A percentile compares a stretch with the other conserved stretches of the same genome.
phyloP scores from a whole-genome alignment of 1,284 basidiomycete genomes.

The Sporisorium iseilematis-ciliati region DNA sequence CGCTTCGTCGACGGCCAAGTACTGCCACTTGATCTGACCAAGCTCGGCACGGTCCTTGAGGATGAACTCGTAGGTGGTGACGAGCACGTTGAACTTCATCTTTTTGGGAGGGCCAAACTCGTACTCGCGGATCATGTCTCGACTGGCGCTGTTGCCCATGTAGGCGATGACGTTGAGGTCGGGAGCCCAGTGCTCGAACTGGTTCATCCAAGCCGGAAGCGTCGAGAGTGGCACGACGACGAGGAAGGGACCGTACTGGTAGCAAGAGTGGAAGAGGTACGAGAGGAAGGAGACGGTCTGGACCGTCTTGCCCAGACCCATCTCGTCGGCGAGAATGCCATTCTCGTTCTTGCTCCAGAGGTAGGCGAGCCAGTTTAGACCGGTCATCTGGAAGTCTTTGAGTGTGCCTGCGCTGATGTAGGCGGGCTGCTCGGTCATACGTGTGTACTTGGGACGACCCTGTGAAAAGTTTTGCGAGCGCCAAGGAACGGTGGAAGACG shows the following conservation, averaged over 20 bases:
- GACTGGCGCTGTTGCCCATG: slow-evolving; percentile 91
- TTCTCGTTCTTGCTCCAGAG: slow-evolving; percentile 95
- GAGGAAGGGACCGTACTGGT: slow-evolving; percentile 92
- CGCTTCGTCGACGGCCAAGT: slow-evolving; percentile 99
- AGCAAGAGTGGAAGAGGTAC: slow-evolving; percentile 93
- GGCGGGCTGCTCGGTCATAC: slow-evolving; percentile 89
- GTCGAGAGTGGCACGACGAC: slow-evolving; percentile 98
- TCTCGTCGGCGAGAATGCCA: slow-evolving; percentile 97
- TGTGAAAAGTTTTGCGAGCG: slow-evolving; percentile 82
- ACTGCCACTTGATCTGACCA: slow-evolving; percentile 94
- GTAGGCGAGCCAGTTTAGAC: slow-evolving; percentile 97
- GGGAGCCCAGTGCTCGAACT: slow-evolving; percentile 98
- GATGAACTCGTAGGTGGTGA: slow-evolving; percentile 99
- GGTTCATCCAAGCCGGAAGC: slow-evolving; percentile 97
- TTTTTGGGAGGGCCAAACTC: slow-evolving; percentile 86
- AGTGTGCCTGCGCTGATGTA: slow-evolving; percentile 84
- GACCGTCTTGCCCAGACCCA: slow-evolving; percentile 98
- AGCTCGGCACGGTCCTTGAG: slow-evolving; percentile 95
- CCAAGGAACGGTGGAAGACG: slow-evolving; percentile 84
- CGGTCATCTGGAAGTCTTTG: slow-evolving; percentile 98
- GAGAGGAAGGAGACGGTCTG: slow-evolving; percentile 96
- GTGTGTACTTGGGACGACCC: slow-evolving; percentile 83
- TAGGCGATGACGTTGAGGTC: slow-evolving; percentile 86
- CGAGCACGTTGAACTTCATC: slow-evolving; percentile 90
- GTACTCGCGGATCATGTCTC: slow-evolving; percentile 82